Evolutionary conservation across 1,284 basidiomycete genomes (phyloP).

Genomic region (Marasmius tenuissimus): DNA sequence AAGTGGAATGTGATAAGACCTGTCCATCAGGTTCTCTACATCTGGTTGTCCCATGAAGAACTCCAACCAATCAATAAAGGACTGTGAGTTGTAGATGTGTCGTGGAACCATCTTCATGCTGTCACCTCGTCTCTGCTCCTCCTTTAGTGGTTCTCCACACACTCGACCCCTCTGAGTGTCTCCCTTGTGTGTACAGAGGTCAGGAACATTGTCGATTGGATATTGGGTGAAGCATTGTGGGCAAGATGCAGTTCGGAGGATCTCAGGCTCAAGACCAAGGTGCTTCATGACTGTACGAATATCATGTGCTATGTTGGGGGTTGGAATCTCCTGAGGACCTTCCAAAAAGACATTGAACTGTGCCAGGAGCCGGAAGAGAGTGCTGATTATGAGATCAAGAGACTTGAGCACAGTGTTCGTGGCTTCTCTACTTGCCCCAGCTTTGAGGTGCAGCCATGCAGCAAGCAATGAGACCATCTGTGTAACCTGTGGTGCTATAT

Average conservation of each 20-base stretch:
- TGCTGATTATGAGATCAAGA: not conserved
- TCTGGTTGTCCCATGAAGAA: too few relatives aligned
- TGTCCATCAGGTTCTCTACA: too few relatives aligned
- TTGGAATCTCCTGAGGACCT: not conserved
- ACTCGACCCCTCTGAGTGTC: too few relatives aligned
- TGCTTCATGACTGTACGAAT: not conserved
- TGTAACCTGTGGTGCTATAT: too few relatives aligned
- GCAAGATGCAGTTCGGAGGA: not conserved
- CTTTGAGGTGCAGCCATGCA: not conserved
- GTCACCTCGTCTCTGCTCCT: too few relatives aligned
- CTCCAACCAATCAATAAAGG: too few relatives aligned
- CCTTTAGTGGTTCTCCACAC: too few relatives aligned
- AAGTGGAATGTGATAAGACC: too few relatives aligned
- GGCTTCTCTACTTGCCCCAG: not conserved
- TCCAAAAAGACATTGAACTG: not conserved
- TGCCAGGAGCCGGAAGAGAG: not conserved
- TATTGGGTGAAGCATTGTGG: not conserved
- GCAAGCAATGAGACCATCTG: not conserved
- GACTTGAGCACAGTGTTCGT: not conserved
- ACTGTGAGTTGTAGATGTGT: too few relatives aligned
- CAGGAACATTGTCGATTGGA: not conserved
- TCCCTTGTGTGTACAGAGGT: not conserved
- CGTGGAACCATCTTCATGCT: too few relatives aligned
- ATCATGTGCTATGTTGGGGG: not conserved
- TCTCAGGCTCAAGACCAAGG: not conserved